phyloP scores from a whole-genome alignment of 2,329 filamentous ascomycete genomes.

The Fusarium newnesense region DNA sequence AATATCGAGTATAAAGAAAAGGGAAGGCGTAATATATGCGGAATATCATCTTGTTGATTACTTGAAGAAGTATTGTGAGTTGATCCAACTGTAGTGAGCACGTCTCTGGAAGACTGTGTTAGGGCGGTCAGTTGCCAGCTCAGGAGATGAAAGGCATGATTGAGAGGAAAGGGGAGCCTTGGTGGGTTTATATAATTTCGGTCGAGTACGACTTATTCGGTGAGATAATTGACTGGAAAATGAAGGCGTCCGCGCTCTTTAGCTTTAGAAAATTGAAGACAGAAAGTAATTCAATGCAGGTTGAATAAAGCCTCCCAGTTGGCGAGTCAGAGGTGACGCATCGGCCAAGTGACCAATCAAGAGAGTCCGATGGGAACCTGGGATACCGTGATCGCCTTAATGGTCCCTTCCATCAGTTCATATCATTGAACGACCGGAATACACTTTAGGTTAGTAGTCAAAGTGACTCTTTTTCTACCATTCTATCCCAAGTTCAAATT shows the following conservation, averaged over 20 bases:
- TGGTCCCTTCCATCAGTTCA: slow-evolving; percentile 18
- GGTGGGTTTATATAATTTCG: background rate
- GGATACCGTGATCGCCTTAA: slow-evolving; percentile 33
- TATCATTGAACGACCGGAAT: background rate
- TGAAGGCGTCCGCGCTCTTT: background rate
- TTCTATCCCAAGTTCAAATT: background rate
- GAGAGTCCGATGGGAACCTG: slow-evolving; percentile 24
- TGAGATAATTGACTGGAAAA: background rate
- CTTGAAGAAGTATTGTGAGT: slow-evolving; percentile 9
- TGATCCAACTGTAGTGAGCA: slow-evolving; percentile 31
- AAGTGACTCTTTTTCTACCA: background rate
- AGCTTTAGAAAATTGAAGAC: background rate
- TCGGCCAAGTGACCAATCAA: slow-evolving; percentile 42
- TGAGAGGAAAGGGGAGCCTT: background rate
- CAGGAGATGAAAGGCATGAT: slow-evolving; percentile 38
- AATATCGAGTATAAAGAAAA: slow-evolving; percentile 24
- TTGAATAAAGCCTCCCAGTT: slow-evolving; percentile 14
- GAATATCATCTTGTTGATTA: slow-evolving; percentile 42
- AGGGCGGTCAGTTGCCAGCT: slow-evolving; percentile 34
- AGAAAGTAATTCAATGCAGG: background rate
- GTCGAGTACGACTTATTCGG: background rate
- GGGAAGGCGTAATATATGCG: slow-evolving; percentile 28
- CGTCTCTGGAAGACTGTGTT: slow-evolving; percentile 22
- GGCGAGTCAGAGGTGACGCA: slow-evolving; percentile 44
- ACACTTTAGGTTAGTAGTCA: background rate